Evolutionary conservation across 1,284 basidiomycete species (phyloP), one percentile per base, ranked within the genome.

Genomic region (Mycena citricolor): DNA sequence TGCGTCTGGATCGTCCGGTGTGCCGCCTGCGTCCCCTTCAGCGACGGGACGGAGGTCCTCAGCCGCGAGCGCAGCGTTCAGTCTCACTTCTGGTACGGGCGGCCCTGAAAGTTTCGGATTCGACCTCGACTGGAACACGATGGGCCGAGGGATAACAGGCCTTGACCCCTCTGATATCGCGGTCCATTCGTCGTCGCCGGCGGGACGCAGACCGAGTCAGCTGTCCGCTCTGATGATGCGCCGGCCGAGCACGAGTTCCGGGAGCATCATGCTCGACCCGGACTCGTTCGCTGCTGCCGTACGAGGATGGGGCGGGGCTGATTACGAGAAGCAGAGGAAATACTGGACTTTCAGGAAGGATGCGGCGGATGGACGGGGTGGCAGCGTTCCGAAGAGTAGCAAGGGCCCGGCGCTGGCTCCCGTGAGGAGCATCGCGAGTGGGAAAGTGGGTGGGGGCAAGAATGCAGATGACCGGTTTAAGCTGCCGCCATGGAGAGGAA

Each of bases 321-420:
- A 57, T 12, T 80, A 78, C 46, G 67, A 66, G 19, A 56, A 62
- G 25, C 61, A 73, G 39, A 64, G 70, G 33, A 63, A 65, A 28
- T 71, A 74, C 42, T 88, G 85, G 86, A 75, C 70, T n/a, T 86
- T 86, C 60, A 67, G 63, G 44, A 72, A 69, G 49, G 82, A 84
- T 59, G 73, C 62, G 35, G 72, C 67, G 12, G 77, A 79, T 42
- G 61, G 61, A 5, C 29, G 54, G 5, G 52, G 59, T 8, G 63
- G 60, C 17, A 46, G 48, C 4, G 52, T 51, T 11, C 35, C 37
- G 22, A 24, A 10, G 8, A n/a, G 8, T 13, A 13, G 11, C 10
- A 22, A 22, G 25, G 31, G 50, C 4, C 21, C 25, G 20, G 22
- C 25, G 33, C 16, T 52, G 35, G 26, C 38, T 16, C 49, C 49